These are phyloP conservation scores for Nemania sp. DNA, from an alignment of 2,329 filamentous ascomycete genomes.

Conservation along the genomic window DNA sequence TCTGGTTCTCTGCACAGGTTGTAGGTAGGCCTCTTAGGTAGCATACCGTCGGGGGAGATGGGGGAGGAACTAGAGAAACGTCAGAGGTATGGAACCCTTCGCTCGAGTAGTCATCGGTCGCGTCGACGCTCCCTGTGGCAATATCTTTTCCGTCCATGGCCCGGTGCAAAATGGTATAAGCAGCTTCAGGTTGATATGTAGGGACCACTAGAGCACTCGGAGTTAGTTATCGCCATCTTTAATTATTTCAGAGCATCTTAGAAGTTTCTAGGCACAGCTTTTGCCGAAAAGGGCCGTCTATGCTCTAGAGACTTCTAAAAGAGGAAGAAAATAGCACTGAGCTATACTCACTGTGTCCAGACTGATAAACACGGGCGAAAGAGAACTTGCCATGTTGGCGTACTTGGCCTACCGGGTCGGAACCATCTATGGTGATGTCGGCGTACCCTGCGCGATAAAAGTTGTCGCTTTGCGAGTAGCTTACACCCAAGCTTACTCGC, in stretches of 20 bases:
- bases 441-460: not conserved
- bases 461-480: not conserved
- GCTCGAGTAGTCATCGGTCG: constrained; percentile 36
- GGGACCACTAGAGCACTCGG: too few relatives aligned
- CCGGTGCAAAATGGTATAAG: not conserved
- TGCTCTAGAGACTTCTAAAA: too few relatives aligned
- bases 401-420: not conserved
- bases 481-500: not conserved
- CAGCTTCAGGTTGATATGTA: not conserved
- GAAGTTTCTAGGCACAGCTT: too few relatives aligned
- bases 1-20: constrained; percentile 1
- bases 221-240: too few relatives aligned
- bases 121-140: not conserved
- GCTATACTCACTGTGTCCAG: too few relatives aligned
- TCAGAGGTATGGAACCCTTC: not conserved
- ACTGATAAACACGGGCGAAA: not conserved
- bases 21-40: not conserved
- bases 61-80: not conserved
- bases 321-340: too few relatives aligned
- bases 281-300: too few relatives aligned
- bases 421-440: not conserved
- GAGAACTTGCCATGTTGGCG: not conserved
- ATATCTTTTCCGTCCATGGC: not conserved
- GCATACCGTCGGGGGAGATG: not conserved
- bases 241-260: too few relatives aligned